A percentile compares a stretch with the other conserved stretches of the same genome.
These are phyloP conservation scores for Moricandia arvensis DNA, from an alignment of 345 rosid species.

Conservation along the genomic window DNA sequence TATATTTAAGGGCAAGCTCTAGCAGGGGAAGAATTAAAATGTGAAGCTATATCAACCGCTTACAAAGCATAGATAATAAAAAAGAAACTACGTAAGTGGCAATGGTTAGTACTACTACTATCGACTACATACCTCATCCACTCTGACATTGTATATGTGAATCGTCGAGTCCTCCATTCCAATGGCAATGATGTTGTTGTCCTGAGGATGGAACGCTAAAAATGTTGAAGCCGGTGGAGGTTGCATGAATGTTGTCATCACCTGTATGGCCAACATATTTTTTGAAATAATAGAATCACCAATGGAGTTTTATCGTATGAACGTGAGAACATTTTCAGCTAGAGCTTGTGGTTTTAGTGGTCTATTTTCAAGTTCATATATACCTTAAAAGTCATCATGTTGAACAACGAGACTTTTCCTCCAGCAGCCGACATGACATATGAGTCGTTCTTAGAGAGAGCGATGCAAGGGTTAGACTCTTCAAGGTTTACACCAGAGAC, in stretches of 20 bases:
- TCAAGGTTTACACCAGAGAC: conserved; percentile 72
- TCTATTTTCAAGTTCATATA: conserved; percentile 1
- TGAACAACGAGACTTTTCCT: conserved; percentile 85
- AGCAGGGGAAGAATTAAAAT: not conserved
- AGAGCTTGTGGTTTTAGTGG: not conserved
- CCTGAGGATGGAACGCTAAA: conserved; percentile 86
- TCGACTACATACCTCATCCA: conserved; percentile 59
- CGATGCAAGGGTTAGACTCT: conserved; percentile 86
- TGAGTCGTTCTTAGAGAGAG: conserved; percentile 87
- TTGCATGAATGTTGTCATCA: conserved; percentile 85
- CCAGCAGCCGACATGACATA: conserved; percentile 95
- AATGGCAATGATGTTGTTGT: conserved; percentile 82
- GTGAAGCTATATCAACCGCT: conserved; percentile 13
- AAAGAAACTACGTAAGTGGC: not conserved
- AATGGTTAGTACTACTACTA: conserved; percentile 1
- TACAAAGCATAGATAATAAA: not conserved
- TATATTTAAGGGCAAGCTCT: not conserved
- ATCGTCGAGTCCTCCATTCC: conserved; percentile 93
- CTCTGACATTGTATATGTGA: conserved; percentile 77
- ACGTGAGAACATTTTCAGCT: not conserved
- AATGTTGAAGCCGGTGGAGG: conserved; percentile 90
- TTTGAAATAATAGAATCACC: not conserved
- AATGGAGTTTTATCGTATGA: not conserved
- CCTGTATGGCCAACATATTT: conserved; percentile 43
- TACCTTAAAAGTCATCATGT: conserved; percentile 95